Conservation (phyloP, 441 rosid species). For the Manihot esculenta region DNA sequence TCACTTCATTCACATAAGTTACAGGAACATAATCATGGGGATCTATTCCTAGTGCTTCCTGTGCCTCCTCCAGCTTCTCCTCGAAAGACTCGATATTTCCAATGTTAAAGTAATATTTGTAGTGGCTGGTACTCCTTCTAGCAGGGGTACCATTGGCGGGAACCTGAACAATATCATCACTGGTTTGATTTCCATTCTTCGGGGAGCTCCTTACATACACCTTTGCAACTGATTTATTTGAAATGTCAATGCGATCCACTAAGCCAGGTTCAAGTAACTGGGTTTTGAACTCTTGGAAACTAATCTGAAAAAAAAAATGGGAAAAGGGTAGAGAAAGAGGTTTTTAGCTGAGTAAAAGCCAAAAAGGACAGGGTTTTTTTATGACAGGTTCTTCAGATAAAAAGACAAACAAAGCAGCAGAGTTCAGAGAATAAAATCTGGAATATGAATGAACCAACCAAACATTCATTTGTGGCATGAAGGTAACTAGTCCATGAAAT, state of each 20-base stretch:
- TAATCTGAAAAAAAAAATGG: conserved; percentile 40
- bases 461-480: neutral
- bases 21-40: conserved; percentile 58
- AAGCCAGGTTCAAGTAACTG: conserved; percentile 65
- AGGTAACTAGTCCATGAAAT: neutral
- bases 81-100: conserved; percentile 67
- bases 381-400: no score
- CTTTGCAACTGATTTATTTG: conserved; percentile 70
- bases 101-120: conserved; percentile 51
- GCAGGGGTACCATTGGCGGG: conserved; percentile 29
- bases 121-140: conserved; percentile 36
- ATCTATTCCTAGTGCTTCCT: conserved; percentile 47
- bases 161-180: conserved; percentile 32
- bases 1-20: conserved; percentile 46
- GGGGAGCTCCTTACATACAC: conserved; percentile 47
- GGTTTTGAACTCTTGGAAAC: conserved; percentile 74
- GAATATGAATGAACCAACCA: neutral
- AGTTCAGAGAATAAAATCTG: neutral
- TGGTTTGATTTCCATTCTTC: conserved; percentile 26
- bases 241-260: conserved; percentile 57
- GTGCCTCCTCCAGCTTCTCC: conserved; percentile 71
- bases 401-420: neutral
- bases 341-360: neutral
- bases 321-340: neutral
- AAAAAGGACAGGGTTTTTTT: neutral